Evolutionary conservation across 345 rosid genomes (phyloP).

Genomic region (Hibiscus mutabilis): DNA sequence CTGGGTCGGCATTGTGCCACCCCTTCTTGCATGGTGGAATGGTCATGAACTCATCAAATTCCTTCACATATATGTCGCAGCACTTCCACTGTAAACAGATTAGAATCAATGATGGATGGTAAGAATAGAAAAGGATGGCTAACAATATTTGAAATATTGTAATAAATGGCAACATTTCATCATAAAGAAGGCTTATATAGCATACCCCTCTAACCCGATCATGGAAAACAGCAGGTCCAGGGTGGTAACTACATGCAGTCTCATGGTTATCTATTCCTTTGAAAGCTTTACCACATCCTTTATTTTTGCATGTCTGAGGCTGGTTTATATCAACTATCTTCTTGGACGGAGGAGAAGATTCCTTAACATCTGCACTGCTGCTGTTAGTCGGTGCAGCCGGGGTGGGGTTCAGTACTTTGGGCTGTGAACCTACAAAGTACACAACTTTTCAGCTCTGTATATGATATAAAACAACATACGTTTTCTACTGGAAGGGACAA

Average conservation of each 20-base stretch:
- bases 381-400: constrained; percentile 26
- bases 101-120: neutral
- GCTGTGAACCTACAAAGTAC: constrained; percentile 51
- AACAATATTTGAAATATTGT: neutral
- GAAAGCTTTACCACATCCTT: constrained; percentile 75
- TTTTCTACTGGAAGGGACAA: neutral
- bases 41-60: constrained; percentile 90
- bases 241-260: constrained; percentile 76
- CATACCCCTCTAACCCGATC: constrained; percentile 78
- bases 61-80: constrained; percentile 78
- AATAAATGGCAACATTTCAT: neutral
- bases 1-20: constrained; percentile 64
- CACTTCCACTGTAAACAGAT: constrained; percentile 79
- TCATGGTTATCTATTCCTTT: constrained; percentile 87
- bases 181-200: neutral
- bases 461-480: neutral
- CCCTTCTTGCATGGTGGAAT: constrained; percentile 89
- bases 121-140: neutral
- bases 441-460: constrained; percentile 3
- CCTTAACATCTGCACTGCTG: constrained; percentile 21
- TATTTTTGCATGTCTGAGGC: constrained; percentile 74
- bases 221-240: constrained; percentile 94
- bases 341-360: constrained; percentile 30
- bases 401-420: constrained; percentile 23
- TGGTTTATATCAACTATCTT: constrained; percentile 58